phyloP scores from a whole-genome alignment of 805 yeast species.

The Wickerhamomyces silvicola region DNA sequence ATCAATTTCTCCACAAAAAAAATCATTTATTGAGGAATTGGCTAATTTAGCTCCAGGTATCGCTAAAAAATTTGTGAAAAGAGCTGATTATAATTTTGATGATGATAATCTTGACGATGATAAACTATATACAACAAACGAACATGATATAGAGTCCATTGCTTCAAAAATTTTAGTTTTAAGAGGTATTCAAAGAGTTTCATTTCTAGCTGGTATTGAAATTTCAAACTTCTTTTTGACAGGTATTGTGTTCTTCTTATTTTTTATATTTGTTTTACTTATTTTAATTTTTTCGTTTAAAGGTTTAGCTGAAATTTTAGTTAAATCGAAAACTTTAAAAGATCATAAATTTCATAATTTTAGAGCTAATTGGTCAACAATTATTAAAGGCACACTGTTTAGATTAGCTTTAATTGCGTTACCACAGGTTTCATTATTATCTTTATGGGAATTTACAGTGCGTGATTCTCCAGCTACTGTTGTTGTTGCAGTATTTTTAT shows the following conservation, averaged over 20 bases:
- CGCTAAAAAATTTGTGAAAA: slow-evolving; percentile 24
- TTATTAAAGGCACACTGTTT: slow-evolving; percentile 84
- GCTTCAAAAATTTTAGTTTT: slow-evolving; percentile 69
- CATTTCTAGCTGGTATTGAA: slow-evolving; percentile 79
- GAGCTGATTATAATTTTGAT: slow-evolving; percentile 36
- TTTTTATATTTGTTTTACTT: slow-evolving; percentile 60
- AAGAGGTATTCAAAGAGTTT: slow-evolving; percentile 89
- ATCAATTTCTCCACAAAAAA: slow-evolving; percentile 82
- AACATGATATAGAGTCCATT: slow-evolving; percentile 48
- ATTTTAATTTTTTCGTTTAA: slow-evolving; percentile 57
- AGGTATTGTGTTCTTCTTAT: slow-evolving; percentile 74
- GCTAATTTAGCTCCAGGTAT: slow-evolving; percentile 9
- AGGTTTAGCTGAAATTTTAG: slow-evolving; percentile 57
- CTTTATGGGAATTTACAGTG: slow-evolving; percentile 84
- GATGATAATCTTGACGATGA: slow-evolving; percentile 43
- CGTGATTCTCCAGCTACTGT: slow-evolving; percentile 80
- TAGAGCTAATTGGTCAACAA: slow-evolving; percentile 76
- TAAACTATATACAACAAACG: slow-evolving; percentile 61
- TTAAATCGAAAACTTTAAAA: slow-evolving; percentile 51
- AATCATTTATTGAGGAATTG: slow-evolving; percentile 16
- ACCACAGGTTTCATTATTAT: slow-evolving; percentile 77
- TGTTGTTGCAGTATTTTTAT: slow-evolving; percentile 69
- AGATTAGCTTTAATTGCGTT: slow-evolving; percentile 78
- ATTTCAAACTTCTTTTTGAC: slow-evolving; percentile 83
- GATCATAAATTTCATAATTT: slow-evolving; percentile 64